Evolutionary conservation across 495 filamentous ascomycete genomes (phyloP).

Genomic region (Hypoxylon fragiforme): DNA sequence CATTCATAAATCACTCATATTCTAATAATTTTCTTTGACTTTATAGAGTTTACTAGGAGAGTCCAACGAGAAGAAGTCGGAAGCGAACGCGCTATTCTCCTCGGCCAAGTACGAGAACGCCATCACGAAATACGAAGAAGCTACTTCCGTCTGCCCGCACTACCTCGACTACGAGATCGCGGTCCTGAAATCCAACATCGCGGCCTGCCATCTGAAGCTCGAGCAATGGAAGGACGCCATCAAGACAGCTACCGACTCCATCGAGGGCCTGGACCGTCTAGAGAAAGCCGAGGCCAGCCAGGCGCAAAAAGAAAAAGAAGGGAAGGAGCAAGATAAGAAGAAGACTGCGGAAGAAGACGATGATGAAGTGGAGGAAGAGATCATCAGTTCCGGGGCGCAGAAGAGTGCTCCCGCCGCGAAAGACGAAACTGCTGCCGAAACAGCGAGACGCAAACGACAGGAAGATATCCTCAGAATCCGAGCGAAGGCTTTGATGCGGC

Average conservation of each 20-base stretch:
- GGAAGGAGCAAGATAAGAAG: conserved; percentile 40
- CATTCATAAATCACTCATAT: not conserved
- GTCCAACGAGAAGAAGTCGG: conserved; percentile 72
- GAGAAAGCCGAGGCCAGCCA: conserved; percentile 31
- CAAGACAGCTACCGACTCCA: conserved; percentile 68
- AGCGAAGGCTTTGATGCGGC: conserved; percentile 81
- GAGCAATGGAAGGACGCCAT: conserved; percentile 85
- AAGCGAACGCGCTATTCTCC: conserved; percentile 78
- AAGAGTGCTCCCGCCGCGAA: conserved; percentile 46
- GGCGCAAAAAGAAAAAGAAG: conserved; percentile 23
- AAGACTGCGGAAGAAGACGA: conserved; percentile 62
- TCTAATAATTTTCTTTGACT: conserved; percentile 5
- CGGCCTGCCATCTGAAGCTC: conserved; percentile 88
- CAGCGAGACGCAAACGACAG: conserved; percentile 42
- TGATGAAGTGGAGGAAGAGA: conserved; percentile 62
- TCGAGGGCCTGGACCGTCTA: conserved; percentile 71
- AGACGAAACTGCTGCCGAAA: conserved; percentile 44
- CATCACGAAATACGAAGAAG: conserved; percentile 86
- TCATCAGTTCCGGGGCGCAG: conserved; percentile 55
- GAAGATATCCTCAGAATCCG: conserved; percentile 76
- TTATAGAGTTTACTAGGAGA: conserved; percentile 68
- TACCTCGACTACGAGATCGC: conserved; percentile 92
- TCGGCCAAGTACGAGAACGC: conserved; percentile 76
- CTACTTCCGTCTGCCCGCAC: conserved; percentile 77
- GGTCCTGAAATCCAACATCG: conserved; percentile 82